Conservation (phyloP, 2,329 filamentous ascomycete species). For the Xenoacremonium recifei region DNA sequence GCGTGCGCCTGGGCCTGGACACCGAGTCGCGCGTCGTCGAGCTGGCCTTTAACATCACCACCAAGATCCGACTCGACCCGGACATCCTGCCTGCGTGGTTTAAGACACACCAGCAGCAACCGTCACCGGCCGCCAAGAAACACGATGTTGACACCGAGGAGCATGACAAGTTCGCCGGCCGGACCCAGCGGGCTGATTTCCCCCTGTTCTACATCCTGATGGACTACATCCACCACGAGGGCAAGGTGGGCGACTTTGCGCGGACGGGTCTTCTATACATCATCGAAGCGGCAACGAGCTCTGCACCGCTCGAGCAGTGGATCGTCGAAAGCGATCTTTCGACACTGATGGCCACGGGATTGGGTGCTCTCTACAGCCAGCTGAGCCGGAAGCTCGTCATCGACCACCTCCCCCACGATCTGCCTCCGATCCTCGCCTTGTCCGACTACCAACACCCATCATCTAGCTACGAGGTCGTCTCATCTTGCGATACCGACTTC, state of each 20-base stretch:
- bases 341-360: conserved; percentile 92
- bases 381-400: conserved; percentile 78
- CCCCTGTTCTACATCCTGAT: conserved; percentile 94
- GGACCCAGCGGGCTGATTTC: conserved; percentile 88
- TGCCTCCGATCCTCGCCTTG: conserved; percentile 81
- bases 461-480: conserved; percentile 69
- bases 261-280: conserved; percentile 92
- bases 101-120: conserved; percentile 49
- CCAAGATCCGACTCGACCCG: conserved; percentile 89
- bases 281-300: conserved; percentile 87
- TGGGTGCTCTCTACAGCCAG: conserved; percentile 73
- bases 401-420: conserved; percentile 67
- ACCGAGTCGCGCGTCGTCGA: conserved; percentile 89
- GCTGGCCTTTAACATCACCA: conserved; percentile 91
- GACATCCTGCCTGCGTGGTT: conserved; percentile 91
- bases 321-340: conserved; percentile 95
- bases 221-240: conserved; percentile 95
- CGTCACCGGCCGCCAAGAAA: conserved; percentile 19
- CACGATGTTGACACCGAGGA: conserved; percentile 48
- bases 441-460: conserved; percentile 81
- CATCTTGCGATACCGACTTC: conserved; percentile 72
- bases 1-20: conserved; percentile 71
- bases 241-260: conserved; percentile 92
- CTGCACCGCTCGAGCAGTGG: conserved; percentile 84
- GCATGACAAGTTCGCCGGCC: conserved; percentile 79